phyloP scores from a whole-genome alignment of 2,329 filamentous ascomycete species.

The Aspergillus ibericus region DNA sequence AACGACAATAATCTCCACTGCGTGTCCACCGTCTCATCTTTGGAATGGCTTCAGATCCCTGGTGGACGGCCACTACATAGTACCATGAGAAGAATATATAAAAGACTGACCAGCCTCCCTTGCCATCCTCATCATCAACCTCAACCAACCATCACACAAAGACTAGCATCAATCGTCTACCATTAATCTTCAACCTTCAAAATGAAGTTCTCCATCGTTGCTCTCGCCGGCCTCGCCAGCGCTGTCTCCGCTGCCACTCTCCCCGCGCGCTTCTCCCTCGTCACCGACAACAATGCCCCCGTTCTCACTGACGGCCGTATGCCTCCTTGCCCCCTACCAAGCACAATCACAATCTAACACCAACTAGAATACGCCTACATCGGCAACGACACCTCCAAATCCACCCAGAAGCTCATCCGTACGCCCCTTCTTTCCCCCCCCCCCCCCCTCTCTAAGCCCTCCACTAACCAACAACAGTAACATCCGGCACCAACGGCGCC shows the following conservation, averaged over 20 bases:
- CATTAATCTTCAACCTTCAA: constrained; percentile 5
- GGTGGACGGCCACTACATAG: background rate
- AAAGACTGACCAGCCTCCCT: background rate
- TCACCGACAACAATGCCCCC: constrained; percentile 28
- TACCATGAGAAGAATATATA: background rate
- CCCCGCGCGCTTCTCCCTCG: constrained; percentile 28
- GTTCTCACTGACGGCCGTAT: constrained; percentile 28
- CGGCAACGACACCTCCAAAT: constrained; percentile 19
- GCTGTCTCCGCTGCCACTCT: constrained; percentile 24
- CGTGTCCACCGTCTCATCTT: background rate
- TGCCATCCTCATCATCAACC: background rate
- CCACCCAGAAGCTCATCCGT: constrained; percentile 29
- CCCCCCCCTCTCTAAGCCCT: background rate
- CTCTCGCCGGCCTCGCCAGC: constrained; percentile 23
- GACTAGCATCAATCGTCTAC: background rate
- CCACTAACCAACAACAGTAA: background rate
- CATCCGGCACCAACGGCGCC: constrained; percentile 17
- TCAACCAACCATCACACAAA: background rate
- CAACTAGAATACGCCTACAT: constrained; percentile 23
- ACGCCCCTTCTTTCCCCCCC: constrained; percentile 12
- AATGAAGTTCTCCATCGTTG: constrained; percentile 31
- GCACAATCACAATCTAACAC: background rate
- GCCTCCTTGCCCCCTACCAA: background rate
- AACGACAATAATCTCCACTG: background rate
- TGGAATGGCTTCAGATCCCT: background rate